A percentile compares a stretch with the other conserved stretches of the same genome.
Conservation (phyloP, 169 alveolate genomes). For the Cryptosporidium ubiquitum region DNA sequence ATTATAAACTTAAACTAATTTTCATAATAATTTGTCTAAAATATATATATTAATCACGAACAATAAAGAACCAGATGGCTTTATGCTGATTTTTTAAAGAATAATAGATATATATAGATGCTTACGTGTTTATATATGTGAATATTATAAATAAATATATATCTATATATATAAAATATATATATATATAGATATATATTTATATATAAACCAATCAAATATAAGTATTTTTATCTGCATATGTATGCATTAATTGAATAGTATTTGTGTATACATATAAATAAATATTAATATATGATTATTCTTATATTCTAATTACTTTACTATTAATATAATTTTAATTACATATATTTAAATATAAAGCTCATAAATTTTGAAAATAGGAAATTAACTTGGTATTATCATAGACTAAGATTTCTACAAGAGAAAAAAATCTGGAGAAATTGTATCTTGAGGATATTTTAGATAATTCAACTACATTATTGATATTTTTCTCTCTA, state of each 20-base stretch:
- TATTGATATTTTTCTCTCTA: neutral
- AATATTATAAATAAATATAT: no score
- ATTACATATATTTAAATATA: no score
- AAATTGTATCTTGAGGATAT: neutral
- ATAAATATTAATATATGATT: no score
- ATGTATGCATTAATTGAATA: neutral
- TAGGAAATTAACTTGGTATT: neutral
- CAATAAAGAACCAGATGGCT: neutral
- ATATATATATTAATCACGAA: neutral
- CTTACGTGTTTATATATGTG: neutral
- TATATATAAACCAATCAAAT: no score
- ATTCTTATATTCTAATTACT: no score
- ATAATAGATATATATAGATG: neutral
- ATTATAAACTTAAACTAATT: no score
- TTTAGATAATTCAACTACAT: neutral
- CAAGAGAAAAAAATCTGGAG: neutral
- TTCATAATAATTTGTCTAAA: no score
- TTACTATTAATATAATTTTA: no score
- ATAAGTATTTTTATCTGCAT: no score
- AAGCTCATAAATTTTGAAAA: neutral
- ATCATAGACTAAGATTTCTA: neutral
- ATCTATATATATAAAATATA: no score
- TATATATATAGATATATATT: no score
- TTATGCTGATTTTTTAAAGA: neutral
- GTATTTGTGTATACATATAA: neutral